Base-by-base conservation (phyloP, 169 alveolate species). In the Plasmodium yoelii region DNA sequence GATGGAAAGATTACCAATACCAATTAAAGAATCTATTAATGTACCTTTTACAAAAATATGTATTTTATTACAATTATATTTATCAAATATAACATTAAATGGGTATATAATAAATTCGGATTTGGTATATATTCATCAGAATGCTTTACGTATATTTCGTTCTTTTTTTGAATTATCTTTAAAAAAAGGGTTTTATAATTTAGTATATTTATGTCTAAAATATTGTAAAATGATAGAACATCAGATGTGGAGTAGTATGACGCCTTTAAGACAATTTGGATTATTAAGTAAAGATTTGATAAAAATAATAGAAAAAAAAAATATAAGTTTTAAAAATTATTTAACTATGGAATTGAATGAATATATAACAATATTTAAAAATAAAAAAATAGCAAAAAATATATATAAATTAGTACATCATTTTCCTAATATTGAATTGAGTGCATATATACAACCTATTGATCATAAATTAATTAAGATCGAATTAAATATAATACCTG, bases 211-310 rank as follows among this genome's bases (percentile, higher is more conserved):
- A 73, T 93, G 98, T 18, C 94, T 99, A 39, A 96, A 97, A 55
- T 93, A 97, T 90, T 95, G 98, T 92, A 99, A 99, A 97, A 98
- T 97, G 99, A 96, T 99, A 22, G 99, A 99, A 87, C 96, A 97
- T 86, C 92, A 99, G 87, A 97, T 98, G 99, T 98, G 99, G 99
- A 95, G 97, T 55, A 96, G 98, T 42, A 98, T 97, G 99, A 95
- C 99, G 1, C 99, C 99, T 0, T 94, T 99, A 92, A 95, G 99
- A 82, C 99, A 99, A 94, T 98, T 98, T 96, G 98, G 97, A 73
- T 96, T 95, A 1, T 86, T 97, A 46, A 96, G 97, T n/a, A 93
- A 98, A 84, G 99, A 98, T 57, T 88, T 98, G 56, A 88, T 98
- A 73, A 88, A 98, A 73, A 97, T 97, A 91, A 92, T 99, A 44